Base-by-base conservation (phyloP, 805 yeast species). In the Komagataella kurtzmanii region DNA sequence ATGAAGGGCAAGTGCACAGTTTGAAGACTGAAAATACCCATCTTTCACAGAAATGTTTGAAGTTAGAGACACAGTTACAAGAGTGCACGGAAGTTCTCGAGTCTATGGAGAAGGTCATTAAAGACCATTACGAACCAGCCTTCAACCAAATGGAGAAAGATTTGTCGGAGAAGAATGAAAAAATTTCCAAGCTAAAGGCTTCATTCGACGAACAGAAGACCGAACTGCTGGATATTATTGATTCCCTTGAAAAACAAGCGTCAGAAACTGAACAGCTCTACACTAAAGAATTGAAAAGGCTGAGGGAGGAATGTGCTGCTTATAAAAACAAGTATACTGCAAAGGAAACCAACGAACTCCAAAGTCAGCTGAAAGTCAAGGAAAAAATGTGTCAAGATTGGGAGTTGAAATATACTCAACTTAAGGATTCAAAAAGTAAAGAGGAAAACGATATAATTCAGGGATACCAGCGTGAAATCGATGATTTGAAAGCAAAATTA, bases 141-240 rank as follows among this genome's bases (percentile, higher is more conserved):
- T 54, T 78, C 45, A 73, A 70, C 47, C 74, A 72, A n/a, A 70
- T 75, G 50, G 77, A 78, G 52, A 58, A 56, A 18, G 73, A 72
- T 54, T 53, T 76, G 49, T 58, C 60, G 1, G 67, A 69, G 45
- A 72, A 68, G 50, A 86, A 82, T 47, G 65, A 65, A 19, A 73
- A 72, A 54, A 60, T 79, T 50, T 57, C 59, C n/a, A 72, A 69
- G 51, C 79, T 73, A 53, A 76, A 74, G 58, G 59, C 58, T 17
- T 74, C 69, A 24, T 73, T 75, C 47, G 84, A 79, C 50, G 58
- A 62, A 14, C 84, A 82, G 47, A 67, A 84, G 24, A 75, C 73
- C 48, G 85, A 82, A 59, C 69, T 84, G 66, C 62, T 83, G 48
- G 78, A 75, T 49, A 80, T 78, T 17, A 71, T 82, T 49, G 82